phyloP scores from a whole-genome alignment of 495 filamentous ascomycete genomes.

The Penicillium robsamsonii region DNA sequence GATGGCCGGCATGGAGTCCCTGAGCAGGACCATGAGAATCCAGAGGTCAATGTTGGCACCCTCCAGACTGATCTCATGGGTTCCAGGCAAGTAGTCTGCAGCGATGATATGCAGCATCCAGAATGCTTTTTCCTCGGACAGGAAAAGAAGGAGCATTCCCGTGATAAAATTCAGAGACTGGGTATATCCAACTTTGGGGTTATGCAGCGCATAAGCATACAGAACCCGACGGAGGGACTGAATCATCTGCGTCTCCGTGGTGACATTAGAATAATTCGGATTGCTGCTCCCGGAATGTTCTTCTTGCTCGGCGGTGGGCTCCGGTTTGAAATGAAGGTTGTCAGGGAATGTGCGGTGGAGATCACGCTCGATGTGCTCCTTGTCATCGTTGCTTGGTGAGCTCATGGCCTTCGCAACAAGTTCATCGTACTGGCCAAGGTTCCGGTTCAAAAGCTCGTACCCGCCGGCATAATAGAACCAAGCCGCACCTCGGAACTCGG shows the following conservation, averaged over 20 bases:
- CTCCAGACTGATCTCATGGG: constrained; percentile 88
- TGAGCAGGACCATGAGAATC: constrained; percentile 82
- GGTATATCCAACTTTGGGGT: constrained; percentile 89
- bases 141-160: constrained; percentile 90
- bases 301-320: constrained; percentile 35
- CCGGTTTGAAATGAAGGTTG: constrained; percentile 86
- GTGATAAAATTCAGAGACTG: constrained; percentile 97
- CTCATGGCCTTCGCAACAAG: constrained; percentile 63
- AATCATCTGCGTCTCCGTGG: constrained; percentile 73
- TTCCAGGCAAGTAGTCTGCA: constrained; percentile 81
- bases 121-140: constrained; percentile 88
- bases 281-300: constrained; percentile 32
- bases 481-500: constrained; percentile 85
- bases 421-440: constrained; percentile 70
- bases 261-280: constrained; percentile 31
- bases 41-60: constrained; percentile 93
- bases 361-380: constrained; percentile 92
- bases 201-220: constrained; percentile 84
- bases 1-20: constrained; percentile 78
- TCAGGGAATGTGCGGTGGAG: constrained; percentile 95
- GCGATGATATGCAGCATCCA: constrained; percentile 95
- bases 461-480: constrained; percentile 99
- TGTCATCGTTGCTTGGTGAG: constrained; percentile 63
- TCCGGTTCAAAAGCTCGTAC: constrained; percentile 67
- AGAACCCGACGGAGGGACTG: constrained; percentile 79